A percentile compares a stretch with the other conserved stretches of the same genome.
Evolutionary conservation across 192 early-diverging fungal species (phyloP).

Genomic region (Glomus cerebriforme): DNA sequence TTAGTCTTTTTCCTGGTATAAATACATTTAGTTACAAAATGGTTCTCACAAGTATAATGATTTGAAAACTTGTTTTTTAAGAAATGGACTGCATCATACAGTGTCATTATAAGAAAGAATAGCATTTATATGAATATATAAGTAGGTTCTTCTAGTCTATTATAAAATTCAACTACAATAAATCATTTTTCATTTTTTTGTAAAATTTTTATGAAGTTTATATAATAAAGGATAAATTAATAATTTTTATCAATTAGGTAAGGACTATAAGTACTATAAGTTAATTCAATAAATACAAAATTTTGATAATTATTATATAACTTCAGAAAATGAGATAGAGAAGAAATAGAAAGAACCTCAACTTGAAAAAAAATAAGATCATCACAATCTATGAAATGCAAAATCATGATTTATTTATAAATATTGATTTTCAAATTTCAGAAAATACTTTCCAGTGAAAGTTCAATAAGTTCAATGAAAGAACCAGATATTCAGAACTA

Average conservation of each 20-base stretch:
- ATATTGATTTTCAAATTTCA: constrained; percentile 15
- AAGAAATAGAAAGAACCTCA: not conserved
- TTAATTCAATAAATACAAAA: constrained; percentile 5
- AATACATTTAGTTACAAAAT: no score
- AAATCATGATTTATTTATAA: constrained; percentile 12
- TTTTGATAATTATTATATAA: constrained; percentile 1
- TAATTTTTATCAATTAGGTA: constrained; percentile 17
- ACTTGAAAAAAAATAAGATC: not conserved
- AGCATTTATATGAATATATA: no score
- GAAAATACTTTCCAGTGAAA: not conserved
- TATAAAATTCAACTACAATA: no score
- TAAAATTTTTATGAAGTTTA: no score
- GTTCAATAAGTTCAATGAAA: no score
- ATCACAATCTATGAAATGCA: constrained; percentile 11
- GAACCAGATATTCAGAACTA: constrained; percentile 1
- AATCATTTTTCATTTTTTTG: no score
- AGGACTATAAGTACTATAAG: constrained; percentile 14
- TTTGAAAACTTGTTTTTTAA: no score
- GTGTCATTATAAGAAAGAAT: no score
- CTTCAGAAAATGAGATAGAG: constrained; percentile 5
- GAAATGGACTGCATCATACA: no score
- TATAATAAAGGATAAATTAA: constrained; percentile 17
- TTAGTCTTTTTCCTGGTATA: no score
- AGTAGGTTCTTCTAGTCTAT: no score
- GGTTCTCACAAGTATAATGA: no score